phyloP scores from a whole-genome alignment of 768 basidiomycete species.

The Phylloporus sp. region DNA sequence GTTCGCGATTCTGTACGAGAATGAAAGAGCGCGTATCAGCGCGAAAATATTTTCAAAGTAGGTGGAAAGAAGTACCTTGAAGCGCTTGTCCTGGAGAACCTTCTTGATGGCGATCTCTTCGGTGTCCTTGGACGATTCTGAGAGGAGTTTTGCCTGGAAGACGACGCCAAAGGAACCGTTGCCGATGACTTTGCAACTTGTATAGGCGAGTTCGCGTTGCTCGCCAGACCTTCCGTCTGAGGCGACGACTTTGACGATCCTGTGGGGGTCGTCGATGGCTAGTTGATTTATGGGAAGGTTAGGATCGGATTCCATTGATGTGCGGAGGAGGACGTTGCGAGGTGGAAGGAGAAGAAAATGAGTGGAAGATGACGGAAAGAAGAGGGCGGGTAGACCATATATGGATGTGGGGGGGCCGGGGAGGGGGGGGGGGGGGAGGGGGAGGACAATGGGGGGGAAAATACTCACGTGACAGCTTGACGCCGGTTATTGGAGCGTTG shows the following conservation, averaged over 20 bases:
- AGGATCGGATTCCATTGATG: constrained; percentile 27
- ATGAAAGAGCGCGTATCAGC: too few relatives aligned
- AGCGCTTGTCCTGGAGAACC: constrained; percentile 98
- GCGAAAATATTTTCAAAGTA: constrained; percentile 2
- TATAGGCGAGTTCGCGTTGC: constrained; percentile 85
- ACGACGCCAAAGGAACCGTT: constrained; percentile 99
- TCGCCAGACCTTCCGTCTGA: constrained; percentile 92
- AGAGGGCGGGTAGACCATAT: constrained; percentile 26
- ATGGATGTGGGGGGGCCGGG: constrained; percentile 21
- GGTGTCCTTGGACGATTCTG: constrained; percentile 50
- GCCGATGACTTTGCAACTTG: constrained; percentile 96
- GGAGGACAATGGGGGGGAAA: constrained; percentile 13
- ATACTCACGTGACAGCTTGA: constrained; percentile 78
- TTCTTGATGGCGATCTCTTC: constrained; percentile 99
- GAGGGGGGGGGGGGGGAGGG: constrained; percentile 9
- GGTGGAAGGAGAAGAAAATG: constrained; percentile 37
- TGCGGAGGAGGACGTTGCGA: constrained; percentile 13
- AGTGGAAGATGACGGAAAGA: constrained; percentile 22
- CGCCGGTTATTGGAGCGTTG: constrained; percentile 81
- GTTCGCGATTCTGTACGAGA: constrained; percentile 97
- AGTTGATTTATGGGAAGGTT: constrained; percentile 22
- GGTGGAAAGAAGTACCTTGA: constrained; percentile 70
- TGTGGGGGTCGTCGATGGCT: constrained; percentile 95
- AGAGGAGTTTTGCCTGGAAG: constrained; percentile 87
- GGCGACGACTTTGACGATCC: constrained; percentile 91